phyloP scores from a whole-genome alignment of 129 eudicot genomes.

The Chrysanthemum seticuspe region DNA sequence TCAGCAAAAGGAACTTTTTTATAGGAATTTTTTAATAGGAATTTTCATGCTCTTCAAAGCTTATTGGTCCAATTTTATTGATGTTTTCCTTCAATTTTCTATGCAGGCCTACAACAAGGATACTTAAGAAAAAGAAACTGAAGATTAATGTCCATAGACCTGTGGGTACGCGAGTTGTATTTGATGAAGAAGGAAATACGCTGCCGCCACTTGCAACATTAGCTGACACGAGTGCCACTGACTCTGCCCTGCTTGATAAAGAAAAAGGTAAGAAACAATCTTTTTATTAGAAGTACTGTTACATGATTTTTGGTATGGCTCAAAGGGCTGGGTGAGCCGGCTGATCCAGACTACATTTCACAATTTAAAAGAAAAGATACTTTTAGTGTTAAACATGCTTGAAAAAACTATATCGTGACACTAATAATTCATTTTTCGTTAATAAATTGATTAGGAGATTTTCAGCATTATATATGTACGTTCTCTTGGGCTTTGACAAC shows the following conservation, averaged over 20 bases:
- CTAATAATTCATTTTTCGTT: too few species aligned
- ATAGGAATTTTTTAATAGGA: neutral
- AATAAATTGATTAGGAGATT: too few species aligned
- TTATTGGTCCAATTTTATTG: too few species aligned
- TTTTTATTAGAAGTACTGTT: neutral
- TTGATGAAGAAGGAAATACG: conserved; percentile 88
- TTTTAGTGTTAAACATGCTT: too few species aligned
- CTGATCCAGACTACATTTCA: too few species aligned
- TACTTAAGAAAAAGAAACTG: conserved; percentile 82
- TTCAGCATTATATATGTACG: too few species aligned
- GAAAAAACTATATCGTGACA: too few species aligned
- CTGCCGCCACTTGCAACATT: conserved; percentile 73
- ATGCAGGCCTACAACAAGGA: conserved; percentile 65
- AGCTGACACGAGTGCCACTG: conserved; percentile 43
- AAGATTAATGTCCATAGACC: conserved; percentile 86
- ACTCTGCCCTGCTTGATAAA: conserved; percentile 54
- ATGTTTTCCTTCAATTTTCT: neutral
- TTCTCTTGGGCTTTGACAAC: too few species aligned
- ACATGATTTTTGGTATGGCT: neutral
- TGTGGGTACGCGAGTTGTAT: conserved; percentile 79
- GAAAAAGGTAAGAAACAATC: conserved; percentile 55
- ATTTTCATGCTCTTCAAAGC: neutral
- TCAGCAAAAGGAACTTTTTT: too few species aligned
- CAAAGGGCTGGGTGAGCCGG: neutral
- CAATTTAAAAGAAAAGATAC: too few species aligned